Evolutionary conservation across 2,329 filamentous ascomycete species (phyloP).

Genomic region (Calonectria leucothoes): DNA sequence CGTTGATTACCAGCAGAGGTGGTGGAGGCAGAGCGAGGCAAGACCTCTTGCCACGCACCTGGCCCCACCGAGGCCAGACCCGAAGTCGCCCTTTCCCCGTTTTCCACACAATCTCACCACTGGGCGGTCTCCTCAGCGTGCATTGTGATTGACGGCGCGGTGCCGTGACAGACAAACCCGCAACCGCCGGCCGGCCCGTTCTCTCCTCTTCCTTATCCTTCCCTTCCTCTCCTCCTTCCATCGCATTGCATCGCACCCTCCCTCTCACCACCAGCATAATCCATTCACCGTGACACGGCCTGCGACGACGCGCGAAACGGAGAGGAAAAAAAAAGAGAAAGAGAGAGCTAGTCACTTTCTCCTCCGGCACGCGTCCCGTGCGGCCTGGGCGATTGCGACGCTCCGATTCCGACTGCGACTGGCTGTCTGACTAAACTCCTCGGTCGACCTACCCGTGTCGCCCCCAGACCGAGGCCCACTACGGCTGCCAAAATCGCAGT

Average conservation of each 20-base stretch:
- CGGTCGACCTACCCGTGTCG: background rate
- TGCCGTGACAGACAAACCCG: background rate
- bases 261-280: background rate
- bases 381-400: slow-evolving; percentile 6
- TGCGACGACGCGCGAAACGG: background rate
- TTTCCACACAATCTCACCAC: slow-evolving; percentile 6
- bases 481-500: background rate
- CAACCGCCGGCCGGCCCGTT: background rate
- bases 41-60: background rate
- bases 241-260: background rate
- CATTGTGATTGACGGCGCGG: background rate
- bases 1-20: background rate
- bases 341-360: background rate
- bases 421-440: background rate
- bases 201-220: slow-evolving; percentile 1
- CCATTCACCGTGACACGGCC: background rate
- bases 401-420: background rate
- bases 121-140: background rate
- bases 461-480: background rate
- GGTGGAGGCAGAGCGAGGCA: background rate
- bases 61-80: background rate
- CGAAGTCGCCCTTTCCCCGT: slow-evolving; percentile 16
- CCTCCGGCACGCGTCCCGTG: slow-evolving; percentile 7
- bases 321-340: too few relatives aligned
- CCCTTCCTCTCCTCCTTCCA: background rate